A percentile compares a stretch with the other conserved stretches of the same genome.
Conservation (phyloP, 192 early-diverging fungal species). For the Linnemannia hyalina region DNA sequence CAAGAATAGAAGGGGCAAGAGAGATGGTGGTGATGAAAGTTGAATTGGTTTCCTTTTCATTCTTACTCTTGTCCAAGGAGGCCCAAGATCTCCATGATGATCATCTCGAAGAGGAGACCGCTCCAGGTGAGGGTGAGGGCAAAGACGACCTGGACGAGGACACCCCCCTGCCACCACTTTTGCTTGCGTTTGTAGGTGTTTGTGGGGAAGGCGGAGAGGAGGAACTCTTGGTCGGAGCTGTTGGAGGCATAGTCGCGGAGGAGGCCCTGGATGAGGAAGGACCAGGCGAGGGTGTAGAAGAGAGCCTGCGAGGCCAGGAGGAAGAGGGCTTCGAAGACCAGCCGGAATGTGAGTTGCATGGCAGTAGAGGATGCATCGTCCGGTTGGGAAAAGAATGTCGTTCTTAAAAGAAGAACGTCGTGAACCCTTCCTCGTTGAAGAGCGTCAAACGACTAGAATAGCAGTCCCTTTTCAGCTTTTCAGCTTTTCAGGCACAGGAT, state of each 20-base stretch:
- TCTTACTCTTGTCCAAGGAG: conserved; percentile 72
- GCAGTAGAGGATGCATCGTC: conserved; percentile 5
- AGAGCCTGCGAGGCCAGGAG: conserved; percentile 71
- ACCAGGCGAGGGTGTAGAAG: conserved; percentile 80
- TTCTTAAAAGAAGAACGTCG: neutral
- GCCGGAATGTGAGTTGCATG: conserved; percentile 41
- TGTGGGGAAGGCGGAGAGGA: conserved; percentile 45
- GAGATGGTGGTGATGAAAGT: neutral
- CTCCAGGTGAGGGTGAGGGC: conserved; percentile 83
- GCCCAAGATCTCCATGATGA: conserved; percentile 85
- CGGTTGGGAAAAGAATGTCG: neutral
- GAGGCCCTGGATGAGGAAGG: conserved; percentile 76
- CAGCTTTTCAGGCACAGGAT: neutral
- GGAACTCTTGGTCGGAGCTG: conserved; percentile 53
- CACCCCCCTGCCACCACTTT: conserved; percentile 63
- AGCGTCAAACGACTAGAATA: neutral
- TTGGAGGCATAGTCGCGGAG: conserved; percentile 77
- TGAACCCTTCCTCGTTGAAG: neutral
- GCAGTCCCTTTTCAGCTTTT: neutral
- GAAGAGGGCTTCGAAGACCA: conserved; percentile 64
- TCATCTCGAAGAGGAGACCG: conserved; percentile 83
- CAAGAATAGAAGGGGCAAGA: neutral
- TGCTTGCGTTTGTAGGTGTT: conserved; percentile 52
- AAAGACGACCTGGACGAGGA: conserved; percentile 80
- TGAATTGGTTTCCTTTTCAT: neutral